Evolutionary conservation across 1,284 basidiomycete species (phyloP), one percentile per base, ranked within the genome.

Genomic region (Irpex sp.): DNA sequence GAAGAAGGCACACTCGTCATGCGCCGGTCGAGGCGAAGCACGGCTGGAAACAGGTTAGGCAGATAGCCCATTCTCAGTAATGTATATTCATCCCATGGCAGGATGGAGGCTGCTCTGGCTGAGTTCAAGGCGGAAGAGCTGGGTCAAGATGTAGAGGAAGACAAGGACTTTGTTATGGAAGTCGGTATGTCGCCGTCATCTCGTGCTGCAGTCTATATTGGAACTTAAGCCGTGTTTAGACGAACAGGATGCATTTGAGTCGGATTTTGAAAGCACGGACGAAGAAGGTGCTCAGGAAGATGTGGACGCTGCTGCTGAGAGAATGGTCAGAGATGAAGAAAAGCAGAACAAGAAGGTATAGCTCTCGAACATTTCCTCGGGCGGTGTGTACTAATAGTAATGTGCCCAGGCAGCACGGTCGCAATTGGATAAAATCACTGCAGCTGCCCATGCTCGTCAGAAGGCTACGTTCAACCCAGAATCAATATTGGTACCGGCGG

Each of bases 191-290:
- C 50, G 15, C 31, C 57, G 5, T 6, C 1, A 51, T 17, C 5
- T 17, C 1, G 3, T 26, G 17, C 4, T 35, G 59, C 60, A 21
- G 58, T 58, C 21, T 35, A 35, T 43, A 53, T 31, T 19, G 35
- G 19, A 49, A 26, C 39, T 58, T 5, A 57, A 2, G 17, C 13
- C n/a, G 47, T 61, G 5, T 15, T 47, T 62, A 91, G 92, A 89
- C 58, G 91, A 94, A 72, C 85, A 90, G 64, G 92, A 93, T 69
- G 72, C 88, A 7, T 92, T 92, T 66, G 90, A 83, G 65, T 90
- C 88, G 13, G 92, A 94, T 71, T 94, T 94, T 68, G 87, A 86
- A 64, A 92, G 89, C 65, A 93, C 90, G 0, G 92, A 92, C 60
- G 88, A 90, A 62, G 91, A 92, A 66, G 84, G 80, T 36, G 76